phyloP scores from a whole-genome alignment of 768 basidiomycete genomes.

The Lactifluus hygrophoroides region DNA sequence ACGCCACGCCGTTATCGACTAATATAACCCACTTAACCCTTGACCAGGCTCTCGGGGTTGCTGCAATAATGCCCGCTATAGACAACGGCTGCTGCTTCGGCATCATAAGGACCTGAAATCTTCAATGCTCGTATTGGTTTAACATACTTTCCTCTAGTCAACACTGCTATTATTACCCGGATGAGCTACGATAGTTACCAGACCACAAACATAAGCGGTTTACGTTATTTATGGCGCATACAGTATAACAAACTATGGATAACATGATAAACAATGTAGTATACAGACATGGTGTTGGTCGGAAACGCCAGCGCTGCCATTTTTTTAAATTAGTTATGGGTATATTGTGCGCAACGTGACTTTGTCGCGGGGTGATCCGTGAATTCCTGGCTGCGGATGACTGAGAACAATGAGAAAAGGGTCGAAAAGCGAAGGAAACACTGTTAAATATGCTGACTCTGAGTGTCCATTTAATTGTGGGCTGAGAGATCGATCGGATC shows the following conservation, averaged over 20 bases:
- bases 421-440: neutral
- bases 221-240: neutral
- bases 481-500: slow-evolving; percentile 5
- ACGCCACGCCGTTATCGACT: slow-evolving; percentile 24
- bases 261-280: slow-evolving; percentile 1
- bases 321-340: slow-evolving; percentile 1
- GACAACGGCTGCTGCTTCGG: slow-evolving; percentile 39
- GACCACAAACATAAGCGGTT: neutral
- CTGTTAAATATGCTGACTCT: slow-evolving; percentile 1
- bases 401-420: slow-evolving; percentile 3
- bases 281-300: neutral
- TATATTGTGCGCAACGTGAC: slow-evolving; percentile 17
- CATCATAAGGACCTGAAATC: slow-evolving; percentile 23
- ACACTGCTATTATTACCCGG: too few species aligned
- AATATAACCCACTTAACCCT: neutral
- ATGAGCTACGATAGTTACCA: neutral
- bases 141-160: neutral
- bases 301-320: neutral
- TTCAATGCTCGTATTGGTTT: slow-evolving; percentile 21
- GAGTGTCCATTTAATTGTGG: slow-evolving; percentile 3
- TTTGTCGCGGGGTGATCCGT: neutral
- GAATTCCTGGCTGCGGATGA: neutral
- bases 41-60: slow-evolving; percentile 39
- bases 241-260: slow-evolving; percentile 1
- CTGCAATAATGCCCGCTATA: slow-evolving; percentile 49